Percentiles rank a stretch among this genome's conserved stretches.
Conservation (phyloP, 371 early-diverging fungal genomes). For the Dinochytrium kinnereticum region DNA sequence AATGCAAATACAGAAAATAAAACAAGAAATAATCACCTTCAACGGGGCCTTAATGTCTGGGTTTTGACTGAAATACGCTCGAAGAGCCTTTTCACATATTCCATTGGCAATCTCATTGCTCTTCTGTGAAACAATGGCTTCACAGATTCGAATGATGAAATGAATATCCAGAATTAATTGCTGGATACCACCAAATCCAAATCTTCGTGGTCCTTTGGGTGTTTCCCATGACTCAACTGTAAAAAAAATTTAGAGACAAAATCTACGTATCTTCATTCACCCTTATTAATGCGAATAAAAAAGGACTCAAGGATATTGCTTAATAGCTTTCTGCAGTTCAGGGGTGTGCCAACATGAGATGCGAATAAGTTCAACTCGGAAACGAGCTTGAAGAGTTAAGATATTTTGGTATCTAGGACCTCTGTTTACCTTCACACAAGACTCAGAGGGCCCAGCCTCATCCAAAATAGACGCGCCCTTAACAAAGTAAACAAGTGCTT, state of each 20-base stretch:
- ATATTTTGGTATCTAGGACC: not conserved
- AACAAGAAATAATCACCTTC: slow-evolving; percentile 30
- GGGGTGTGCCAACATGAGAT: slow-evolving; percentile 18
- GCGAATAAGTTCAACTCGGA: slow-evolving; percentile 33
- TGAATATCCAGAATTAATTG: slow-evolving; percentile 72
- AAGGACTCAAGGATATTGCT: slow-evolving; percentile 27
- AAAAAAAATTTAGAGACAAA: not conserved
- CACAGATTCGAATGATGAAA: slow-evolving; percentile 63
- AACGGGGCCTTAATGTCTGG: slow-evolving; percentile 35
- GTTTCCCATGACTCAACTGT: slow-evolving; percentile 35
- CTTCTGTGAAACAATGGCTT: slow-evolving; percentile 55
- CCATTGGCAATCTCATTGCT: slow-evolving; percentile 62
- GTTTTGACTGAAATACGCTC: slow-evolving; percentile 57
- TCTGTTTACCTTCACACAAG: slow-evolving; percentile 33
- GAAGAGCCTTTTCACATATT: slow-evolving; percentile 68
- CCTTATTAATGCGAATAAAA: slow-evolving; percentile 24
- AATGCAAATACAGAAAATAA: slow-evolving; percentile 11
- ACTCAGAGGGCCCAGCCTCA: slow-evolving; percentile 40
- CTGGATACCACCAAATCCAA: slow-evolving; percentile 70
- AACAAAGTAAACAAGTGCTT: not conserved
- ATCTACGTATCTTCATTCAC: slow-evolving; percentile 4
- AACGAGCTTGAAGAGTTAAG: slow-evolving; percentile 25
- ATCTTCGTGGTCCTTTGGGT: slow-evolving; percentile 40
- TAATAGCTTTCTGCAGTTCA: slow-evolving; percentile 24
- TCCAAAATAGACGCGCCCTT: slow-evolving; percentile 46